Evolutionary conservation across 805 yeast species (phyloP).

Genomic region (Metschnikowia arizonensis): DNA sequence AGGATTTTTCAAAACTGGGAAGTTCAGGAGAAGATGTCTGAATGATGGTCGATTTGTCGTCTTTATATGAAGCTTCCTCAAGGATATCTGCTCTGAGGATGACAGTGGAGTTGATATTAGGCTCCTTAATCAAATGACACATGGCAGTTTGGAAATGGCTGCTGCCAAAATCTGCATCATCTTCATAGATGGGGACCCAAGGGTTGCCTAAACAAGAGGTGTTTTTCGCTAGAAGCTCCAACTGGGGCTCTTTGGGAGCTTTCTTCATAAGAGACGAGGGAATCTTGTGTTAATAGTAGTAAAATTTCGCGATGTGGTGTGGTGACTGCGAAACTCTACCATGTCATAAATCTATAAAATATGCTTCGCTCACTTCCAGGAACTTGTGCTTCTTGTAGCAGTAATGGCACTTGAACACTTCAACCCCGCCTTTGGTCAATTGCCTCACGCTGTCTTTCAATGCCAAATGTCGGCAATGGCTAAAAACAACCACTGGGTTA

Average conservation of each 20-base stretch:
- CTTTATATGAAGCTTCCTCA: conserved; percentile 43
- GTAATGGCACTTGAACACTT: conserved; percentile 42
- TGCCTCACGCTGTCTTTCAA: conserved; percentile 41
- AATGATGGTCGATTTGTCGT: conserved; percentile 26
- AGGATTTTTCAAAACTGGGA: conserved; percentile 23
- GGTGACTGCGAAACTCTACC: no score
- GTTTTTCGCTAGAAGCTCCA: conserved; percentile 13
- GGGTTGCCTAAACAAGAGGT: conserved; percentile 49
- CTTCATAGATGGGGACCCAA: conserved; percentile 61
- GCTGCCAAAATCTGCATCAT: conserved; percentile 44
- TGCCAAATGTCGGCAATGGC: conserved; percentile 41
- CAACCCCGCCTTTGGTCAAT: conserved; percentile 35
- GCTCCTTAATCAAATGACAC: conserved; percentile 73
- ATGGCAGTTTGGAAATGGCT: conserved; percentile 70
- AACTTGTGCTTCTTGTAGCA: conserved; percentile 42
- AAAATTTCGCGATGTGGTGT: conserved; percentile 12
- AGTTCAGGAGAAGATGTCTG: conserved; percentile 26
- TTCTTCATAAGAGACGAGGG: conserved; percentile 6
- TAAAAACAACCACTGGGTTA: conserved; percentile 41
- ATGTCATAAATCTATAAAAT: conserved; percentile 32
- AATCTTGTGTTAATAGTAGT: neutral
- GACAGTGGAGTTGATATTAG: conserved; percentile 88
- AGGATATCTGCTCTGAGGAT: conserved; percentile 83
- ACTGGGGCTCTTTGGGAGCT: conserved; percentile 10
- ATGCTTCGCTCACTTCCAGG: conserved; percentile 38